Conservation (phyloP, 305 asterid genomes). For the Solanum hybrid region DNA sequence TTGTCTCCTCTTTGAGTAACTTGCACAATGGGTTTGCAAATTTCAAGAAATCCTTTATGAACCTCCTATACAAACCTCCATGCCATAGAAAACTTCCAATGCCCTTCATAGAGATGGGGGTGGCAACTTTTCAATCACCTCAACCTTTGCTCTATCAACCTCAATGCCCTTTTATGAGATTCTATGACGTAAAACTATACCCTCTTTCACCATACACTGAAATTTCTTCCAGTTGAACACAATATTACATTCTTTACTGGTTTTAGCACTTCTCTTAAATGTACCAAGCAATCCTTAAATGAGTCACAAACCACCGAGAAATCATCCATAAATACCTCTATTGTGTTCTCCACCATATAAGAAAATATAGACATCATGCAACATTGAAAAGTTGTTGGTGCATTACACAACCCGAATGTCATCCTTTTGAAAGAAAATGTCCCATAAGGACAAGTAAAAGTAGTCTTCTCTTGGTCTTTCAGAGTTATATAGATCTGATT, state of each 20-base stretch:
- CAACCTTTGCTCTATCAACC: too few relatives aligned
- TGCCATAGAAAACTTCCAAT: too few relatives aligned
- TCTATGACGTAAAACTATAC: too few relatives aligned
- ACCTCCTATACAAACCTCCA: too few relatives aligned
- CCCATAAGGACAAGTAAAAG: neutral
- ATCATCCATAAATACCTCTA: neutral
- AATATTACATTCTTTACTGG: neutral
- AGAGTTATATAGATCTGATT: neutral
- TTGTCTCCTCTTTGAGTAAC: too few relatives aligned
- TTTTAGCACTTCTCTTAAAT: neutral
- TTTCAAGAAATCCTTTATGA: too few relatives aligned
- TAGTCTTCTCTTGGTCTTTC: neutral
- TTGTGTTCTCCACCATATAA: neutral
- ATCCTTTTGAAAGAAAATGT: neutral
- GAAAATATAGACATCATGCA: neutral
- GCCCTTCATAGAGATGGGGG: too few relatives aligned
- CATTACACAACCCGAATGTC: neutral
- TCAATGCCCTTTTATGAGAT: too few relatives aligned
- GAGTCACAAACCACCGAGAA: neutral
- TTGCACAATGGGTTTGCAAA: too few relatives aligned
- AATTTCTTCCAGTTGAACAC: too few relatives aligned
- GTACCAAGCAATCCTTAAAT: neutral
- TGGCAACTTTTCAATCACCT: too few relatives aligned
- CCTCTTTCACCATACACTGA: too few relatives aligned
- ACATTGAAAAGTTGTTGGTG: neutral